Evolutionary conservation across 1,284 basidiomycete genomes (phyloP).

Genomic region (Cryptococcus sp.): DNA sequence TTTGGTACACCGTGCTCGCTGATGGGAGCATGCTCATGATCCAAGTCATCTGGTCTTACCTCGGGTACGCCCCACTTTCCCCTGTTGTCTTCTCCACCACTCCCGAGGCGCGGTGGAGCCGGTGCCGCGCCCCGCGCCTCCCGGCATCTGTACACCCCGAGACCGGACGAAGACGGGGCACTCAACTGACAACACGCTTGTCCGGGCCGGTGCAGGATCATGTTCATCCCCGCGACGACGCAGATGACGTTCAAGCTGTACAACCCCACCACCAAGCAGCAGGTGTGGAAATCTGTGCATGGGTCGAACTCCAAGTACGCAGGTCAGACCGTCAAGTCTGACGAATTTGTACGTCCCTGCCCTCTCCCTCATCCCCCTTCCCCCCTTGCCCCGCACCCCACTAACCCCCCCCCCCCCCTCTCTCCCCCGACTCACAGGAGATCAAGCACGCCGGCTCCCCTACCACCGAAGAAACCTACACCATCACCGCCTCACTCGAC

Average conservation of each 20-base stretch:
- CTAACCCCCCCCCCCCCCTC: not conserved
- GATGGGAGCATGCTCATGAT: conserved; percentile 81
- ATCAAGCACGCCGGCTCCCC: conserved; percentile 67
- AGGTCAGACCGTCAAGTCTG: conserved; percentile 83
- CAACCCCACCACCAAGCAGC: conserved; percentile 73
- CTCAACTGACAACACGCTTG: not conserved
- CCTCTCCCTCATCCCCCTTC: not conserved
- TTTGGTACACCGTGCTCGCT: conserved; percentile 77
- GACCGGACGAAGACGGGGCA: too few species aligned
- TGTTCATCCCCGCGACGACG: conserved; percentile 65
- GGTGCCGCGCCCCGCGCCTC: too few species aligned
- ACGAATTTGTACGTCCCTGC: conserved; percentile 66
- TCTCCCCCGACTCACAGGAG: conserved; percentile 26
- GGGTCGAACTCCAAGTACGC: conserved; percentile 76
- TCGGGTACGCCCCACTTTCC: conserved; percentile 70
- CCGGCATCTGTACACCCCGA: too few species aligned
- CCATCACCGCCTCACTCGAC: conserved; percentile 74
- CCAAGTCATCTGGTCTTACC: conserved; percentile 91
- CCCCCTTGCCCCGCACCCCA: not conserved
- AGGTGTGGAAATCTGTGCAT: conserved; percentile 85
- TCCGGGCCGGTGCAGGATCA: conserved; percentile 28
- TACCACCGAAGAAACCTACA: conserved; percentile 66
- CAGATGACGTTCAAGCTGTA: conserved; percentile 93
- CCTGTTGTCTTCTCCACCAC: too few species aligned
- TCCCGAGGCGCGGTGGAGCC: too few species aligned